Percentiles rank a stretch among this genome's conserved stretches.
These are phyloP conservation scores for Kwoniella europaea DNA, from an alignment of 768 basidiomycete genomes.

Conservation along the genomic window DNA sequence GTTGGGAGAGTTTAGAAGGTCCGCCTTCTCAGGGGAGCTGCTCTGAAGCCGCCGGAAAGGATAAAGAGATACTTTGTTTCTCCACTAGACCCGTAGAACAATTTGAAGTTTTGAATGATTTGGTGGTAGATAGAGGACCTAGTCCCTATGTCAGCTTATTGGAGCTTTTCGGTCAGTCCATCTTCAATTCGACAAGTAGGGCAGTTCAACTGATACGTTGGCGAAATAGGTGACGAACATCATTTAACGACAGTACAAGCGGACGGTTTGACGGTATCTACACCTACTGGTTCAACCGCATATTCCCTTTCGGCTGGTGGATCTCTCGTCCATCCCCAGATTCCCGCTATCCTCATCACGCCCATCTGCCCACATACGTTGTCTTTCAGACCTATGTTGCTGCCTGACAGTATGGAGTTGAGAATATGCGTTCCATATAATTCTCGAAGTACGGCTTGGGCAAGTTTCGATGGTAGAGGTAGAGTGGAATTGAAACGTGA, in stretches of 20 bases:
- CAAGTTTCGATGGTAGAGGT: constrained; percentile 95
- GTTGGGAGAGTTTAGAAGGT: constrained; percentile 95
- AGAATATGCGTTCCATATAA: constrained; percentile 99
- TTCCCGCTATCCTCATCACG: constrained; percentile 92
- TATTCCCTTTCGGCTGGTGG: constrained; percentile 99
- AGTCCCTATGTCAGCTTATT: constrained; percentile 95
- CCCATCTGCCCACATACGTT: constrained; percentile 98
- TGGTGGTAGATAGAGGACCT: constrained; percentile 96
- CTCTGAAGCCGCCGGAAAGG: constrained; percentile 62
- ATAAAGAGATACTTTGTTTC: constrained; percentile 98
- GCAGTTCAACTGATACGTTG: background rate
- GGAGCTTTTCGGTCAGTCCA: constrained; percentile 86
- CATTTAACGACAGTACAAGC: constrained; percentile 99
- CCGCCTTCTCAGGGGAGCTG: constrained; percentile 48
- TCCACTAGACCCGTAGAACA: constrained; percentile 92
- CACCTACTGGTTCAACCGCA: constrained; percentile 97
- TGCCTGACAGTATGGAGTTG: constrained; percentile 98
- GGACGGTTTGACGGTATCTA: constrained; percentile 90
- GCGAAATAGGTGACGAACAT: constrained; percentile 83
- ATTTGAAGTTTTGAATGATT: constrained; percentile 95
- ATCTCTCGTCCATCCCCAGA: constrained; percentile 95
- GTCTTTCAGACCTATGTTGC: constrained; percentile 96
- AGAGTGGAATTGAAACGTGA: constrained; percentile 92
- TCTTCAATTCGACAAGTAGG: background rate
- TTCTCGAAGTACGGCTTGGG: constrained; percentile 97